These are phyloP conservation scores for Ganoderma boninense DNA, from an alignment of 1,284 basidiomycete species.

Conservation along the genomic window DNA sequence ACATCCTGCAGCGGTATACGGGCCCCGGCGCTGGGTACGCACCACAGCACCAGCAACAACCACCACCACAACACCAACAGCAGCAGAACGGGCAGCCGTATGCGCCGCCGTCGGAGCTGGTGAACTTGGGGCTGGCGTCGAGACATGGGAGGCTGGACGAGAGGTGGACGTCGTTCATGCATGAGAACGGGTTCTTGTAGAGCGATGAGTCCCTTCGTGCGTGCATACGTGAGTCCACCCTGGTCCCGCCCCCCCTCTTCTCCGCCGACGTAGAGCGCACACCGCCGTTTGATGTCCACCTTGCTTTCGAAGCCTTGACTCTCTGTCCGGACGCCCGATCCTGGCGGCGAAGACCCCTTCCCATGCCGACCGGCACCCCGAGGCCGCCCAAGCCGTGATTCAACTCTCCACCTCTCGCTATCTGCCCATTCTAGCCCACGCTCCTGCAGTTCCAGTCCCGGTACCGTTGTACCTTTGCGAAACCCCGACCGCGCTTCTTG, in stretches of 20 bases:
- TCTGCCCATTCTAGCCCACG: neutral
- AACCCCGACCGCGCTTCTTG: neutral
- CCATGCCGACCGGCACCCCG: neutral
- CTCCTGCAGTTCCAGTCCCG: neutral
- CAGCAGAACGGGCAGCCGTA: slow-evolving; percentile 24
- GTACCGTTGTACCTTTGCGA: neutral
- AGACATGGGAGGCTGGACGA: slow-evolving; percentile 40
- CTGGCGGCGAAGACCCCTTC: neutral
- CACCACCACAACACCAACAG: neutral
- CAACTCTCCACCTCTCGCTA: neutral
- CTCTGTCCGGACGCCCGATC: neutral
- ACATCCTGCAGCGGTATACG: slow-evolving; percentile 24
- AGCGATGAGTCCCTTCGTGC: neutral
- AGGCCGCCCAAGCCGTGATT: neutral
- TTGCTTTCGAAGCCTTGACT: neutral
- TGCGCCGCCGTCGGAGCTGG: slow-evolving; percentile 40
- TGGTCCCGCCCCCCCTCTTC: slow-evolving; percentile 9
- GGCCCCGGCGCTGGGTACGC: slow-evolving; percentile 9
- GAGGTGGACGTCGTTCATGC: slow-evolving; percentile 44
- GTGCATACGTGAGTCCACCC: slow-evolving; percentile 6
- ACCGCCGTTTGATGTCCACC: neutral
- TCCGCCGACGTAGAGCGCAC: neutral
- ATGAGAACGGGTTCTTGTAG: slow-evolving; percentile 42
- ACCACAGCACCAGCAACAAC: slow-evolving; percentile 15
- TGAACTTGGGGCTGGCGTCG: slow-evolving; percentile 41